Percentiles rank a stretch among this genome's conserved stretches.
phyloP scores from a whole-genome alignment of 106 monocot species.

The Allium fistulosum region DNA sequence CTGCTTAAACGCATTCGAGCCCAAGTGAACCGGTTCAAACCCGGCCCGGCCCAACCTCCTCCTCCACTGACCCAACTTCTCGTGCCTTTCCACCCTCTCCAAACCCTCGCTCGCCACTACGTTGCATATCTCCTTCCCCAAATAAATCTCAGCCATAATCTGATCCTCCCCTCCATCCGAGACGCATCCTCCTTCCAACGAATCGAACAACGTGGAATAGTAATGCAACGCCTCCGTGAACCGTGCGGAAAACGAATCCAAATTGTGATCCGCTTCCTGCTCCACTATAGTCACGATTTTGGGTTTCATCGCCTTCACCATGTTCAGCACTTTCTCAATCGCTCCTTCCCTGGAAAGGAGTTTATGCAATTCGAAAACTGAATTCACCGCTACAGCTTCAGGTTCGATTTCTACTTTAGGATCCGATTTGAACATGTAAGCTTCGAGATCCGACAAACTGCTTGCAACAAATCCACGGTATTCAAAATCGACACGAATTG shows the following conservation, averaged over 20 bases:
- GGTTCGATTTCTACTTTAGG: slow-evolving; percentile 9
- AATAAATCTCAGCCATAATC: slow-evolving; percentile 70
- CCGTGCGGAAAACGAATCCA: slow-evolving; percentile 50
- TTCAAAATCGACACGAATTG: slow-evolving; percentile 68
- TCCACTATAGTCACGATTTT: slow-evolving; percentile 76
- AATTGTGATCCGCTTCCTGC: slow-evolving; percentile 90
- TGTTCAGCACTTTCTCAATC: slow-evolving; percentile 42
- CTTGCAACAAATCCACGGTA: slow-evolving; percentile 59
- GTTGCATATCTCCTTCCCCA: slow-evolving; percentile 83
- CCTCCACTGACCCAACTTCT: slow-evolving; percentile 64
- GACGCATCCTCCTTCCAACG: slow-evolving; percentile 41
- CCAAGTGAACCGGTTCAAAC: slow-evolving; percentile 61
- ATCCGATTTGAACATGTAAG: slow-evolving; percentile 43
- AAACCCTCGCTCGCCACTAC: slow-evolving; percentile 84
- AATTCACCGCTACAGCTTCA: slow-evolving; percentile 76
- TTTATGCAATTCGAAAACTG: slow-evolving; percentile 77
- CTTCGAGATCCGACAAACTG: slow-evolving; percentile 69
- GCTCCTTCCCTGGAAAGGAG: slow-evolving; percentile 47
- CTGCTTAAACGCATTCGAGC: slow-evolving; percentile 89
- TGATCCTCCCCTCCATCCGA: slow-evolving; percentile 25
- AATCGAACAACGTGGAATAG: slow-evolving; percentile 97
- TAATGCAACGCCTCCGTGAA: slow-evolving; percentile 96
- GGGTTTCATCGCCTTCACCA: slow-evolving; percentile 50
- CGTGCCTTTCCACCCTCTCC: slow-evolving; percentile 82
- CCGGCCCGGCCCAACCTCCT: slow-evolving; percentile 44